Base-by-base conservation (phyloP, 345 rosid genomes). In the Boechera stricta region DNA sequence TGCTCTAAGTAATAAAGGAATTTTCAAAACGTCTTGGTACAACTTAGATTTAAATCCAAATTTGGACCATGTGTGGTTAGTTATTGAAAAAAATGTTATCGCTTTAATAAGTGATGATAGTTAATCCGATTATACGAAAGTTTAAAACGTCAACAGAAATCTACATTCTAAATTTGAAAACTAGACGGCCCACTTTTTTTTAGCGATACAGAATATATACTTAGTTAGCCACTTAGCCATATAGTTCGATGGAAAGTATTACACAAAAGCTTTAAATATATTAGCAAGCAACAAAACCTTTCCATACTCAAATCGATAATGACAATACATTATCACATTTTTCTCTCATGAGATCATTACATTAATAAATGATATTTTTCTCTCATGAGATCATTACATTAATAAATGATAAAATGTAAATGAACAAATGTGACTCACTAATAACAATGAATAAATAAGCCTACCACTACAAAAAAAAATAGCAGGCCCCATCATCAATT, bases 381-480 rank as follows among this genome's bases (percentile, higher is more conserved):
- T 64, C 66, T 32, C 66, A 36, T 64, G 47, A 64, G 42, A 45
- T 71, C 66, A 55, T 57, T 64, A 71, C 76, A 77, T 71, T 21
- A n/a, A 77, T 52, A 18, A 64, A 71, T 26, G 26, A 56, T 11
- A 16, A 55, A 57, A 57, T 55, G 67, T 64, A 56, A 60, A 64
- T 71, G 76, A 45, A 28, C 3, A 64, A 54, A 70, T 59, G 44
- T 36, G 64, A 76, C 41, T 61, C 69, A 11, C 54, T 16, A 51
- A 29, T 60, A 47, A 68, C 29, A 69, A 69, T 62, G 57, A 71
- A 54, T 61, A 63, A 77, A 54, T 61, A 63, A 77, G 65, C 80
- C 76, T 35, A 55, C 59, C 51, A 63, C 76, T 60, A 71, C 31
- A 71, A 75, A 77, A 77, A 29, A 10, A 77, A 16, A 53, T 56